Evolutionary conservation across 495 filamentous ascomycete species (phyloP).

Genomic region (Aspergillus leporis): DNA sequence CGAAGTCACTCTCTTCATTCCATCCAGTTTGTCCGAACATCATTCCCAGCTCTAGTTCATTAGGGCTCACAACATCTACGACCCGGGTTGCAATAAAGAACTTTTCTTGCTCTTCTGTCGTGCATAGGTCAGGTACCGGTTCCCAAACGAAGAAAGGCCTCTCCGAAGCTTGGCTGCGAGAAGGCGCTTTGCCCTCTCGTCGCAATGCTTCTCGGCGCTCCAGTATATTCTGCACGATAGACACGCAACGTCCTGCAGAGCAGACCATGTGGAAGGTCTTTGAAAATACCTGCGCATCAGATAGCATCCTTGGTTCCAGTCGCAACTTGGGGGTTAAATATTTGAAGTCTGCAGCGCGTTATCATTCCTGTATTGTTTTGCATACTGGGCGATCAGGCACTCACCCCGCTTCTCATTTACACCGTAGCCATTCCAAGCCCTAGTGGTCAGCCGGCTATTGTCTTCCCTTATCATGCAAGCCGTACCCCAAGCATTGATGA

Average conservation of each 20-base stretch:
- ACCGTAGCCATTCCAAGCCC: conserved; percentile 88
- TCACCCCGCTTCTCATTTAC: conserved; percentile 56
- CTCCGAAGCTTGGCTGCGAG: conserved; percentile 23
- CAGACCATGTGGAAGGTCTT: conserved; percentile 88
- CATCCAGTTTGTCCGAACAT: conserved; percentile 69
- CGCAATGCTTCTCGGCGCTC: conserved; percentile 41
- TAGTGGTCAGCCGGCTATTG: conserved; percentile 71
- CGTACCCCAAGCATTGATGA: conserved; percentile 72
- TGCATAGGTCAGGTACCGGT: conserved; percentile 86
- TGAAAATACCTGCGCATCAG: conserved; percentile 60
- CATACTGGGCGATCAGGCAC: conserved; percentile 1
- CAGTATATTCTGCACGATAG: conserved; percentile 65
- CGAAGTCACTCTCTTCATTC: conserved; percentile 46
- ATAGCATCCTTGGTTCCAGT: conserved; percentile 61
- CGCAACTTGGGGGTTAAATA: conserved; percentile 87
- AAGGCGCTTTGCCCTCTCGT: conserved; percentile 25
- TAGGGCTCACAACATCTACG: conserved; percentile 86
- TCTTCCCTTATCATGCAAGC: conserved; percentile 66
- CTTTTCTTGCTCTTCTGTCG: conserved; percentile 69
- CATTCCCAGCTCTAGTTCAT: conserved; percentile 78
- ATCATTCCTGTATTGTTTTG: conserved; percentile 18
- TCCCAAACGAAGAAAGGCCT: conserved; percentile 89
- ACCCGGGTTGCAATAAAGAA: conserved; percentile 69
- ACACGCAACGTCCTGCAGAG: conserved; percentile 72
- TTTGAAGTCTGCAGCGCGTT: conserved; percentile 65